Base-by-base conservation (phyloP, 2,329 filamentous ascomycete species). In the Fusarium humuli region DNA sequence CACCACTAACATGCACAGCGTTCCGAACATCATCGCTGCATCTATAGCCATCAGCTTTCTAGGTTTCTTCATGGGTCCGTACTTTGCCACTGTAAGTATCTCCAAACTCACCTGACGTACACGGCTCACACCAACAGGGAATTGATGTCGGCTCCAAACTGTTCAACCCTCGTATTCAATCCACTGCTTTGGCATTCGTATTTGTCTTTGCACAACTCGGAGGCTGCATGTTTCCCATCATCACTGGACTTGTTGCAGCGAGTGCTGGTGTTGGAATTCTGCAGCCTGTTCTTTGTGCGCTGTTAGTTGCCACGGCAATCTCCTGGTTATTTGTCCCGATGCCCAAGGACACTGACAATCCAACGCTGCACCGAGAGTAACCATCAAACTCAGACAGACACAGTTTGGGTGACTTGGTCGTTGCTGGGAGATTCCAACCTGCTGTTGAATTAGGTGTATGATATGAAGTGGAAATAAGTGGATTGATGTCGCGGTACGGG, bases 171-270 rank as follows among this genome's bases (percentile, higher is more conserved):
- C 70, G 78, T 0, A 71, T 81, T 13, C 75, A 76, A 10, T 72
- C 80, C 0, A 82, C 81, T 0, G 81, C 81, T 0, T 63, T 83
- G 2, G 74, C 80, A 1, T 83, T 88, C n/a, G 81, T 89, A 3
- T 89, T 89, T 61, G 84, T 89, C 0, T 79, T 88, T 22, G 86
- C 85, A 0, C 87, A 89, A 71, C 81, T 86, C 7, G 87, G 86
- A 3, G 86, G 85, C 0, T 83, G 85, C 0, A 70, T 88, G 0
- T 89, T 89, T 60, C 87, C 87, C 0, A 83, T 86, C 4, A 68
- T 88, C 3, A 88, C 86, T 0, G 87, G 87, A 2, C 73, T 88
- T 3, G 79, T 88, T 14, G 85, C 85, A 0, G 75, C 81, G 0
- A 66, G 73, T 4, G 76, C 78, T 0, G 85, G 85, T 1, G 85